Evolutionary conservation across 2,329 filamentous ascomycete species (phyloP), one percentile per base, ranked within the genome.

Genomic region (Herpotrichia juniperi): DNA sequence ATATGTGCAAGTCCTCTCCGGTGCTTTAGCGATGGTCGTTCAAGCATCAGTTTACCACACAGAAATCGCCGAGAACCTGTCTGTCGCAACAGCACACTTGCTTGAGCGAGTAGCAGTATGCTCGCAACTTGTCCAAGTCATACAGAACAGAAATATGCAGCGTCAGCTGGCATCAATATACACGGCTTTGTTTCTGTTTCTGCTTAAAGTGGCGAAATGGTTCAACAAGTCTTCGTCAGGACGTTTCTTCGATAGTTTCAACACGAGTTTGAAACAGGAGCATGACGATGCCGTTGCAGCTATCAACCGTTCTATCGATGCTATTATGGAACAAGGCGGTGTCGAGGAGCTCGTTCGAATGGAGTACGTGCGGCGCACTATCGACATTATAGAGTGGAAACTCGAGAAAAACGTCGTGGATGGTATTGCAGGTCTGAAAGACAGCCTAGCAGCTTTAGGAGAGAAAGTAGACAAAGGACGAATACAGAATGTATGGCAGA

Each of bases 331-430:
- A 14, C 21, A 42, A 17, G 39, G 39, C 6, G 21, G 21, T 16
- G 39, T 42, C n/a, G 39, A 42, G n/a, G 39, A 30, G 22, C 16
- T 42, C 19, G 22, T 42, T 19, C 8, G 39, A n/a, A 42, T 19
- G 21, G 39, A 42, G 25, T 25, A 42, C 21, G 22, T 42, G n/a
- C 8, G 39, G 21, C 39, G 25, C 11, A 42, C 39, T 25, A 22
- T 30, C 4, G 39, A 42, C 39, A 42, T 42, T 10, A 26, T 42
- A 3, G 39, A 42, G 39, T 42, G 39, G 39, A 42, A 42, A 19
- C 4, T 42, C 8, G 39, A 42, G 10, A 25, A 26, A 17, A 5
- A 26, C n/a, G 39, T 42, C 4, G 25, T 42, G 14, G 11, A 25
- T 19, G 22, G 39, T 4, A 25, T 42, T 19, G 39, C 10, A n/a